Base-by-base conservation (phyloP, 352 stramenopile species). In the Plasmopara halstedii region DNA sequence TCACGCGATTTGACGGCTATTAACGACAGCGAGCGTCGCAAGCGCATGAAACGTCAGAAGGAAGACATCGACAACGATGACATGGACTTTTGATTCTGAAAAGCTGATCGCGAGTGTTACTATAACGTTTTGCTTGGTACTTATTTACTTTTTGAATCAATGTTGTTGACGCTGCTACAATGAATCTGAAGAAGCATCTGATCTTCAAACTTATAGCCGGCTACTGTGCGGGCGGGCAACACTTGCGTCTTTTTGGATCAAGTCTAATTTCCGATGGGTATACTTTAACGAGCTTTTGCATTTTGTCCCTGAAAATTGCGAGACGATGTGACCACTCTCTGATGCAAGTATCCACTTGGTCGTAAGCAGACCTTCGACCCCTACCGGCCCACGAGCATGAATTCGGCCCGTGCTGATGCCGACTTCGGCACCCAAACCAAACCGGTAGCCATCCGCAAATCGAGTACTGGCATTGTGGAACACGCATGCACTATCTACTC, bases 391-490 rank as follows among this genome's bases (percentile, higher is more conserved):
- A 43, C 96, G 88, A 14, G 95, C 88, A 72, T 99, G 95, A 61
- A 99, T 98, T 20, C 93, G 73, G 43, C 94, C 94, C 13, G 96
- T 99, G 31, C 85, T 97, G 52, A 99, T 98, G 10, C 96, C 96
- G 27, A 99, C 93, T 67, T 99, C 96, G 2, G 94, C 96, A 53
- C 96, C 96, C 13, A 99, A 70, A 14, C 96, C 96, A 73, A 98
- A 99, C 20, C 95, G 83, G 63, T 95, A 98, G 18, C 96, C 96
- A 71, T 99, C 95, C 17, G 94, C 89, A 53, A 92, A 93, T 14
- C 90, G 83, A 40, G 95, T 98, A 35, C 89, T 98, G 23, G 91
- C 93, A 62, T 99, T 99, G 73, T 98, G 93, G 75, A 99, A 99
- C 18, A 99, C 95, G 59, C 93, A 98, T 17, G 95, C 95, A 35